A percentile compares a stretch with the other conserved stretches of the same genome.
These are phyloP conservation scores for Curvularia eragrostidis DNA, from an alignment of 2,329 filamentous ascomycete genomes.

Conservation along the genomic window DNA sequence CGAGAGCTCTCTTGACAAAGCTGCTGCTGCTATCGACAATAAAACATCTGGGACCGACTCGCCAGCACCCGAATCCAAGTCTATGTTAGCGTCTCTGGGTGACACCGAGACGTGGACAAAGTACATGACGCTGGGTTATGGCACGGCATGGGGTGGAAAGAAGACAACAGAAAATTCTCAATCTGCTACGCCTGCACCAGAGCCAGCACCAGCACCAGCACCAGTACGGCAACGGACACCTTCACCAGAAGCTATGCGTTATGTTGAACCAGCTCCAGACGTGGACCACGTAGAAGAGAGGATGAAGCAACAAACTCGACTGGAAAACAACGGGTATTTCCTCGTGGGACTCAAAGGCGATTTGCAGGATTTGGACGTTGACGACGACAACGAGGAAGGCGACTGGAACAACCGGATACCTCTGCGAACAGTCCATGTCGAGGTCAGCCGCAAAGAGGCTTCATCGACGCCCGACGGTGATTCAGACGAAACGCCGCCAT, in stretches of 20 bases:
- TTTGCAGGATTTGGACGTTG: conserved; percentile 62
- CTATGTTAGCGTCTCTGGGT: conserved; percentile 48
- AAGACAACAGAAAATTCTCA: conserved; percentile 16
- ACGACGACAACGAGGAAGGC: conserved; percentile 47
- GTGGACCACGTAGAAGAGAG: conserved; percentile 63
- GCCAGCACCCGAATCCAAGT: conserved; percentile 26
- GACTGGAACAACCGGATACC: conserved; percentile 60
- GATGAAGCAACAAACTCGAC: conserved; percentile 60
- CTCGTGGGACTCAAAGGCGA: conserved; percentile 73
- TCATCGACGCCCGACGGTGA: conserved; percentile 18
- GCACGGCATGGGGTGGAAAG: conserved; percentile 48
- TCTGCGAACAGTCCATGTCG: conserved; percentile 71
- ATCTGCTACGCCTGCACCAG: conserved; percentile 1
- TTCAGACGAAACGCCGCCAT: conserved; percentile 31
- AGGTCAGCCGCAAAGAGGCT: conserved; percentile 59
- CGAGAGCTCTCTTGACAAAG: conserved; percentile 54
- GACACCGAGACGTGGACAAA: conserved; percentile 59
- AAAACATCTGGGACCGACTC: conserved; percentile 20
- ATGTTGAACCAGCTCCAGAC: conserved; percentile 49
- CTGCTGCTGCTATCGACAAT: conserved; percentile 48
- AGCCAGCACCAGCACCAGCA: background rate
- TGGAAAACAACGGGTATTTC: conserved; percentile 62
- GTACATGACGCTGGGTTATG: conserved; percentile 59
- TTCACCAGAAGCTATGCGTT: conserved; percentile 42
- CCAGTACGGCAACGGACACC: conserved; percentile 16